Evolutionary conservation across 306 rosid genomes (phyloP).

Genomic region (Fragaria nilgerrensis): DNA sequence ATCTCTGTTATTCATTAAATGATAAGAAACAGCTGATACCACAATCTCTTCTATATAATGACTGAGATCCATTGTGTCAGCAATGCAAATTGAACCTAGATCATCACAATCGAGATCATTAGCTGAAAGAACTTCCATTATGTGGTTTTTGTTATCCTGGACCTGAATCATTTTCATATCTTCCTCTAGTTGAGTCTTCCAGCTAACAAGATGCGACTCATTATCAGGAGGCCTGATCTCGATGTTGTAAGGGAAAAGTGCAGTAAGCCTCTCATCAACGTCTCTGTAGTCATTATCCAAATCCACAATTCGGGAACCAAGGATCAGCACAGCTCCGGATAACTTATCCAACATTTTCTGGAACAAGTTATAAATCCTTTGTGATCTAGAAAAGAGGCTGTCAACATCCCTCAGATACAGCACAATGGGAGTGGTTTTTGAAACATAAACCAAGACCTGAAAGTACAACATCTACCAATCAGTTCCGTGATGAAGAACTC

Average conservation of each 20-base stretch:
- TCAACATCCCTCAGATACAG: conserved; percentile 82
- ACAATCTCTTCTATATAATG: conserved; percentile 91
- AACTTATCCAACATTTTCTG: conserved; percentile 79
- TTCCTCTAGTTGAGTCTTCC: conserved; percentile 86
- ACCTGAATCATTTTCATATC: conserved; percentile 88
- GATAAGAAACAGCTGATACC: conserved; percentile 87
- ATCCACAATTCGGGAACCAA: conserved; percentile 71
- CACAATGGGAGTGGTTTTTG: conserved; percentile 74
- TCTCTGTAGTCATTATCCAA: conserved; percentile 52
- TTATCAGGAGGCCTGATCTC: conserved; percentile 83
- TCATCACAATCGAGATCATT: conserved; percentile 94
- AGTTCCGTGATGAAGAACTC: not conserved
- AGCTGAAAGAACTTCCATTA: conserved; percentile 85
- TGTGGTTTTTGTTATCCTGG: conserved; percentile 90
- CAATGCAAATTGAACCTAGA: conserved; percentile 68
- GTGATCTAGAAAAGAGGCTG: conserved; percentile 59
- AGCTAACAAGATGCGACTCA: conserved; percentile 77
- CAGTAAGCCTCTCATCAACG: conserved; percentile 58
- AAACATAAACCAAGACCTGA: conserved; percentile 71
- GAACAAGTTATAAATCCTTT: conserved; percentile 62
- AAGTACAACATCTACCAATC: conserved; percentile 18
- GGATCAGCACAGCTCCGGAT: conserved; percentile 76
- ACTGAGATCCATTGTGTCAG: conserved; percentile 77
- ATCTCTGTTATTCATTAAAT: conserved; percentile 81
- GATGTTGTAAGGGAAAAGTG: conserved; percentile 77